phyloP scores from a whole-genome alignment of 345 rosid genomes.

The Eucalyptus melliodora region DNA sequence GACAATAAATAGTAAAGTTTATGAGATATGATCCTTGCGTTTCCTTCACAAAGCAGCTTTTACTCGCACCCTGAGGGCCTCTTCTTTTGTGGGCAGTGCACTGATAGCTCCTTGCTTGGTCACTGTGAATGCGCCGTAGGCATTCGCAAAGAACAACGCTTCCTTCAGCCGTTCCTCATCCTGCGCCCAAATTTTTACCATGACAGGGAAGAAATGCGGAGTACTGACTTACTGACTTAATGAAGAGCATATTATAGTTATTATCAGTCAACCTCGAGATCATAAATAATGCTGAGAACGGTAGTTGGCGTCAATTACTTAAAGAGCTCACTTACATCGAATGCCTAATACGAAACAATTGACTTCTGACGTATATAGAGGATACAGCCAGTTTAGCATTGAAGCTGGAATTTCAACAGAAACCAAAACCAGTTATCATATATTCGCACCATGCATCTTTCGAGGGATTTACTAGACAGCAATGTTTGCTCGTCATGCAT shows the following conservation, averaged over 20 bases:
- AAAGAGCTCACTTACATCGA: not conserved
- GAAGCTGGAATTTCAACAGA: not conserved
- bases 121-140: slow-evolving; percentile 74
- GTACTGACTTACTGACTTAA: not conserved
- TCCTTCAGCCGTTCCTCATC: slow-evolving; percentile 68
- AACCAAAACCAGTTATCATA: not conserved
- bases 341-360: not conserved
- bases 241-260: not conserved
- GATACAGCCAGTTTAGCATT: not conserved
- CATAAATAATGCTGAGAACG: not conserved
- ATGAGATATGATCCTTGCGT: too few species aligned
- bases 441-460: not conserved
- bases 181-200: slow-evolving; percentile 12
- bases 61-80: slow-evolving; percentile 35
- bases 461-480: too few species aligned
- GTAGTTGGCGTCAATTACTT: not conserved
- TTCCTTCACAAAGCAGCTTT: not conserved
- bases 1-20: too few species aligned
- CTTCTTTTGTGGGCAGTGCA: slow-evolving; percentile 65
- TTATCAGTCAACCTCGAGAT: not conserved
- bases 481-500: too few species aligned
- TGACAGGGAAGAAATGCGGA: not conserved
- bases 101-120: slow-evolving; percentile 93
- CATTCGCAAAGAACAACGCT: slow-evolving; percentile 71
- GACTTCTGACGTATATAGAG: not conserved